Evolutionary conservation across 257 asterid genomes (phyloP).

Genomic region (Echites panduratus): DNA sequence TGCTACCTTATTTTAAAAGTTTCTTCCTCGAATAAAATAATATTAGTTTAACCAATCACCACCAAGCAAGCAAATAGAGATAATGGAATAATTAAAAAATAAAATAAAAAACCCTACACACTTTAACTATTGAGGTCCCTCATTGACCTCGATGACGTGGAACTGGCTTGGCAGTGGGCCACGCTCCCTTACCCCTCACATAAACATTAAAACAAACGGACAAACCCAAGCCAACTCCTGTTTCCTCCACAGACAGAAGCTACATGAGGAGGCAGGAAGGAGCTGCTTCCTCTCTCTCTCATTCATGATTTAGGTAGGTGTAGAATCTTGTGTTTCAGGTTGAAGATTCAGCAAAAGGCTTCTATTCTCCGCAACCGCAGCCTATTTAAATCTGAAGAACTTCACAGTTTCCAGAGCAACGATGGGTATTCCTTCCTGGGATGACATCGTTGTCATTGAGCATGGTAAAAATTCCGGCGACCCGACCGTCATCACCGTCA

Average conservation of each 20-base stretch:
- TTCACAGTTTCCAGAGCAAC: constrained; percentile 3
- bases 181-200: background rate
- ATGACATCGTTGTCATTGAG: constrained; percentile 41
- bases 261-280: background rate
- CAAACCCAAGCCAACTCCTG: background rate
- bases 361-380: background rate
- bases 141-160: constrained; percentile 11
- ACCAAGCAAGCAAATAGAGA: too few species aligned
- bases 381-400: background rate
- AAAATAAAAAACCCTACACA: too few species aligned
- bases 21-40: too few species aligned
- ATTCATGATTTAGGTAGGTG: background rate
- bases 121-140: too few species aligned
- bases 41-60: too few species aligned
- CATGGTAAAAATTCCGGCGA: constrained; percentile 34
- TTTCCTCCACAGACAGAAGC: constrained; percentile 1
- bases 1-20: too few species aligned
- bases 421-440: constrained; percentile 43
- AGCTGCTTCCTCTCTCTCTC: background rate
- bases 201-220: too few species aligned
- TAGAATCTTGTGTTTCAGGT: background rate
- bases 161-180: constrained; percentile 8
- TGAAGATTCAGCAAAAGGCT: background rate
- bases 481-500: constrained; percentile 38
- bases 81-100: too few species aligned